Evolutionary conservation across 192 early-diverging fungal genomes (phyloP), one percentile per base, ranked within the genome.

Genomic region (Podila minutissima): DNA sequence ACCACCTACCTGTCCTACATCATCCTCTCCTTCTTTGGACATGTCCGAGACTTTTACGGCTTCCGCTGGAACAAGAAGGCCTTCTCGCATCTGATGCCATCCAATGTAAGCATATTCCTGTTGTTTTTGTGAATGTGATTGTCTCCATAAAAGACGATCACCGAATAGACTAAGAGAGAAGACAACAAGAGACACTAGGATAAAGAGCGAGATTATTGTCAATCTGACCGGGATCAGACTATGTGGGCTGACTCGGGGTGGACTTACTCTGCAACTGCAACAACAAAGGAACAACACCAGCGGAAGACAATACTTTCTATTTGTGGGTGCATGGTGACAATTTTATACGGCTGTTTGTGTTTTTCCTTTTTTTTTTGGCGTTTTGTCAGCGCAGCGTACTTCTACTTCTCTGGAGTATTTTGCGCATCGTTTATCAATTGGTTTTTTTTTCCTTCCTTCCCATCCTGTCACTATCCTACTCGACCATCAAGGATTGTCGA

Each of bases 1-100:
- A 95, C 96, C 11, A 99, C 97, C 66, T 99, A 99, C 83, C 88
- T 99, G 49, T 93, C 92, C 64, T 99, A 95, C 88, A 91, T 97
- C 69, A 89, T 98, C 84, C 89, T 99, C 66, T 97, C 98, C 22
- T 82, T 97, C 68, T 93, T 95, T 84, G 97, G 97, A 22, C 96
- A 99, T 74, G 55, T 96, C 59, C 90, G 95, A 20, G 97, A 98
- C 85, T 96, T 97, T 75, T 92, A 97, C 65, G 95, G 94, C 37
- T 93, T 94, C 85, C 72, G 93, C 7, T 90, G 95, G 78, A 88
- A 89, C 59, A 88, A 88, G 37, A 85, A 91, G 57, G 87, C 92
- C 62, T 97, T 91, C 83, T 73, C 84, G 64, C 91, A 96, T 83
- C 83, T 97, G 58, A 88, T 87, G 59, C 89, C 85, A 72, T 88